Base-by-base conservation (phyloP, 257 asterid genomes). In the Solanum bukasovii region DNA sequence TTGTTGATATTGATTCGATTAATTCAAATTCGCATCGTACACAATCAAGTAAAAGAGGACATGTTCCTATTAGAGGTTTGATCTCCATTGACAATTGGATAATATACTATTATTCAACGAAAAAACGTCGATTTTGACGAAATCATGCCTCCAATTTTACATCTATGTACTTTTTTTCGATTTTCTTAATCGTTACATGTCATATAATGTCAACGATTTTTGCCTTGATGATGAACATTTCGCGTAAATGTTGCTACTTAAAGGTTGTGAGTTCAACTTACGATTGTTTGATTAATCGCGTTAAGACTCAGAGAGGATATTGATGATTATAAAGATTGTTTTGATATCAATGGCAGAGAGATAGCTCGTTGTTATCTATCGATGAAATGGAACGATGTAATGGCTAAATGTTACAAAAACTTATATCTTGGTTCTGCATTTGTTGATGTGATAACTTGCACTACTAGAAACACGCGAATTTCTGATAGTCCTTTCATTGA, bases 191-290 rank as follows among this genome's bases (percentile, higher is more conserved):
- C 90, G 71, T 38, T 93, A 79, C 92, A 93, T 93, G 98, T 78
- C 94, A 1, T 93, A 93, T 9, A 40, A 40, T 40, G 46, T 40
- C 13, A 40, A 40, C 46, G 95, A 93, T 8, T 91, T 93, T 0
- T 93, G 95, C 90, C 96, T 95, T 1, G 94, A 92, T 46, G 98
- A 94, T 83, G 96, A 94, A 86, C 87, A 52, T 46, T 44, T 44
- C 2, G 18, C 18, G 0, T 44, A 1, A 4, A 44, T 44, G 2
- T 44, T 44, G 52, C 52, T 44, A 44, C 52, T 44, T 44, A 44
- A 44, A 44, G 52, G 52, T 44, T 44, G 52, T 44, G 52, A 44
- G 52, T 13, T 44, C 52, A 44, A 44, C 2, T 44, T 44, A 44
- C 2, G 0, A 44, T 44, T 44, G 52, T 44, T 44, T 44, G 2